Base-by-base conservation (phyloP, 129 eudicot species). In the Flaveria brownii region DNA sequence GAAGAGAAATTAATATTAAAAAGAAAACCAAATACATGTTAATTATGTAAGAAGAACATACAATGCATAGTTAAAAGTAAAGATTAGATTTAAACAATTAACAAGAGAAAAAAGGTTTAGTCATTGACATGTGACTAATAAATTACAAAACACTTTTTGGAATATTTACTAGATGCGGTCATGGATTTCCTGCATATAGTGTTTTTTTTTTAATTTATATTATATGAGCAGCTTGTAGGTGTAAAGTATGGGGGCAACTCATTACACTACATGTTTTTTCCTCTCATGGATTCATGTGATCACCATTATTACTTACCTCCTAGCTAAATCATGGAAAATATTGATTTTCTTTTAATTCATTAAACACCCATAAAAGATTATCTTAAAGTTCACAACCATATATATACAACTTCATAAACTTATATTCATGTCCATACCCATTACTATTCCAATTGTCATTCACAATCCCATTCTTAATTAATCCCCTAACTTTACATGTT, bases 251-350 rank as follows among this genome's bases (percentile, higher is more conserved):
- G 85, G 66, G 84, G 84, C 77, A 82, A 69, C 73, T 65, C 89
- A 85, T 88, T 52, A 83, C 84, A 71, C 81, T 52, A 45, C 88
- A 70, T 81, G 79, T 75, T 74, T 81, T 78, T 74, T 81, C 73
- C 78, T 75, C 84, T 79, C 76, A 86, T 81, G 77, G 84, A 52
- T 71, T 86, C 90, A 88, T 83, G 88, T 84, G 90, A 84, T 79
- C 79, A 56, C 86, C 93, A 86, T 86, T 82, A 81, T 83, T 86
- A 82, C 81, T 76, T 54, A 46, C 78, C 75, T 67, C 68, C 47
- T 74, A 36, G 41, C 41, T 36, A 83, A 80, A 71, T 80, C 72
- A 82, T 82, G 82, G 69, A 70, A 43, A 80, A 28, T 45, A 12
- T 70, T 65, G 43, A 26, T 73, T 56, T 39, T 55, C 26, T 61